Conservation (phyloP, 2,329 filamentous ascomycete genomes). For the Ascochyta rabiei region DNA sequence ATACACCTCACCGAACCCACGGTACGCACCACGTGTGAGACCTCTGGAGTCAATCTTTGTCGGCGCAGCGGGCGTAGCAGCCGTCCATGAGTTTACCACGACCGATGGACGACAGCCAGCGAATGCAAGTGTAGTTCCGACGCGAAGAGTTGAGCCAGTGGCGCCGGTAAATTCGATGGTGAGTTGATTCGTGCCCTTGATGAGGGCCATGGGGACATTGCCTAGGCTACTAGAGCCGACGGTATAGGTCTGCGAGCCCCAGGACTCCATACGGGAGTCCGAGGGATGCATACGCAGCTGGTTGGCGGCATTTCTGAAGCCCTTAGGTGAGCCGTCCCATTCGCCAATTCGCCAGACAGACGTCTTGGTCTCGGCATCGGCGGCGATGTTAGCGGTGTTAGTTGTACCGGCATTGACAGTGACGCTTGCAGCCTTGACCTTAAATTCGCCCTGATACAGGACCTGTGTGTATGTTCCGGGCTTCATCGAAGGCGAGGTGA, state of each 20-base stretch:
- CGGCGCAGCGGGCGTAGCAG: conserved; percentile 59
- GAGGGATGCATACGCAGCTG: conserved; percentile 72
- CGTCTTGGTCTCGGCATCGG: conserved; percentile 54
- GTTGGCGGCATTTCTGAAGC: conserved; percentile 71
- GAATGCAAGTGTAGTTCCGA: conserved; percentile 69
- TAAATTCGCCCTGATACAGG: conserved; percentile 65
- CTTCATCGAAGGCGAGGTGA: conserved; percentile 70
- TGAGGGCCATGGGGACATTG: conserved; percentile 70
- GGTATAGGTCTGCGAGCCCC: conserved; percentile 66
- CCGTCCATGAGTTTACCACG: conserved; percentile 62
- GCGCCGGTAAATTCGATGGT: conserved; percentile 66
- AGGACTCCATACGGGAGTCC: conserved; percentile 67
- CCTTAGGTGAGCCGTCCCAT: conserved; percentile 64
- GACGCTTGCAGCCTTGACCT: conserved; percentile 56
- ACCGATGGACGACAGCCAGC: conserved; percentile 64
- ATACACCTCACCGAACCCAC: conserved; percentile 69
- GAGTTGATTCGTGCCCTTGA: conserved; percentile 65
- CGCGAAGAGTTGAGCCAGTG: conserved; percentile 62
- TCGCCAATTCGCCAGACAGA: conserved; percentile 69
- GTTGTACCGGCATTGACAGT: conserved; percentile 57
- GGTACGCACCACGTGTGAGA: conserved; percentile 69
- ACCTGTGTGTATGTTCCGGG: conserved; percentile 73
- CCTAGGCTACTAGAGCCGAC: conserved; percentile 60
- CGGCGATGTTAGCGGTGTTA: conserved; percentile 59
- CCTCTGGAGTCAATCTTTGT: conserved; percentile 69